Base-by-base conservation (phyloP, 2,329 filamentous ascomycete genomes). In the Aspergillus pseudoglaucus region DNA sequence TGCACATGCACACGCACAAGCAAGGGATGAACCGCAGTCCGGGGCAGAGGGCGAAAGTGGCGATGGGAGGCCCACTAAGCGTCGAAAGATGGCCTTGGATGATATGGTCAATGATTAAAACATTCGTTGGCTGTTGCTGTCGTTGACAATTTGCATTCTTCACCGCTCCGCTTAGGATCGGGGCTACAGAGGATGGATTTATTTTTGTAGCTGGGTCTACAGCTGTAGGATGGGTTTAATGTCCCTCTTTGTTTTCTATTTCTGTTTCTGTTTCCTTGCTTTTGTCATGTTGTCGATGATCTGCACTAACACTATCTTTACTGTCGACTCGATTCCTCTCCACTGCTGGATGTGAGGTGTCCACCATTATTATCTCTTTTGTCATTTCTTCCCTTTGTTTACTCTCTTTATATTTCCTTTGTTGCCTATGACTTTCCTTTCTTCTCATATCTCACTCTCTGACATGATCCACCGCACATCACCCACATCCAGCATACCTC, bases 51-150 rank as follows among this genome's bases (percentile, higher is more conserved):
- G 50, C 1, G 58, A 63, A 25, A 35, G 37, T 10, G 47, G 54
- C 4, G 60, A 62, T 9, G 53, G 51, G 9, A 52, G 62, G 38
- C 67, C 66, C 4, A 37, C 64, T 10, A 70, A 70, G 47, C 57
- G 67, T 38, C 64, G 64, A 27, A 67, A 64, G 42, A 70, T 70
- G 67, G 66, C 67, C 12, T 47, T 70, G 47, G 63, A 70, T 44
- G 66, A 70, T 44, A 70, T 70, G 59, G 67, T 70, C 15, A 70
- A 70, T 42, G 67, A 61, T 38, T 69, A 46, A 56, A 17, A 18
- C 23, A n/a, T 32, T 30, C 20, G 2, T 38, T 20, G 25, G 25
- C 9, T 30, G 25, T 30, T 30, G 10, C 12, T 22, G 22, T 27
- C 25, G 25, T 30, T 30, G 25, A 30, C 25, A 17, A 20, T 30